Evolutionary conservation across 192 early-diverging fungal genomes (phyloP).

Genomic region (Linderina pennispora): DNA sequence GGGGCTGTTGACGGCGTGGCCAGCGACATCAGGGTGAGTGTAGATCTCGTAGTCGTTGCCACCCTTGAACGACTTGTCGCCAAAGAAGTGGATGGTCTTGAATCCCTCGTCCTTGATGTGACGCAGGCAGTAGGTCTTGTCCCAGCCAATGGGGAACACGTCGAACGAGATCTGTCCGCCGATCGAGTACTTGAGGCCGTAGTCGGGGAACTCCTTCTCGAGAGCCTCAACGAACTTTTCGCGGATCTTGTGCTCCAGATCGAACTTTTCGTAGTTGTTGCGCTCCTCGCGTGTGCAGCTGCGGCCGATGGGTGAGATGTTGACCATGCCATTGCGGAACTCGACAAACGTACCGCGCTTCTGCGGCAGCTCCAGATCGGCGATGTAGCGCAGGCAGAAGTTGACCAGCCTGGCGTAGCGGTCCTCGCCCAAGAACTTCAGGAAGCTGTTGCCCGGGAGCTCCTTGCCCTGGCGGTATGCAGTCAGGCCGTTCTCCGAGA

Average conservation of each 20-base stretch:
- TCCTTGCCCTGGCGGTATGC: conserved; percentile 76
- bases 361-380: conserved; percentile 86
- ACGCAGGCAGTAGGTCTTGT: conserved; percentile 97
- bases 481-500: conserved; percentile 96
- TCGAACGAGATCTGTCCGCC: conserved; percentile 99
- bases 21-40: conserved; percentile 65
- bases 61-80: conserved; percentile 95
- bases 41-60: conserved; percentile 99
- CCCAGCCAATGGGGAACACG: conserved; percentile 98
- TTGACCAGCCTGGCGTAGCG: conserved; percentile 86
- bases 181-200: conserved; percentile 90
- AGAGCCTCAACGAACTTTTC: conserved; percentile 79
- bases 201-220: conserved; percentile 78
- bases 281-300: conserved; percentile 89
- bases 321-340: conserved; percentile 99
- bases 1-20: conserved; percentile 82
- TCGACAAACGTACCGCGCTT: conserved; percentile 98
- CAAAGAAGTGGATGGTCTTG: conserved; percentile 94
- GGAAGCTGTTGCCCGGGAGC: conserved; percentile 70
- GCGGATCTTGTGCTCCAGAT: conserved; percentile 79
- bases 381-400: conserved; percentile 92
- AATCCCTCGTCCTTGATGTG: conserved; percentile 85
- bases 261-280: conserved; percentile 86
- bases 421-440: conserved; percentile 87
- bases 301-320: conserved; percentile 94